Evolutionary conservation across 2,329 filamentous ascomycete genomes (phyloP), one percentile per base, ranked within the genome.

Genomic region (Bimuria novae-zelandiae): DNA sequence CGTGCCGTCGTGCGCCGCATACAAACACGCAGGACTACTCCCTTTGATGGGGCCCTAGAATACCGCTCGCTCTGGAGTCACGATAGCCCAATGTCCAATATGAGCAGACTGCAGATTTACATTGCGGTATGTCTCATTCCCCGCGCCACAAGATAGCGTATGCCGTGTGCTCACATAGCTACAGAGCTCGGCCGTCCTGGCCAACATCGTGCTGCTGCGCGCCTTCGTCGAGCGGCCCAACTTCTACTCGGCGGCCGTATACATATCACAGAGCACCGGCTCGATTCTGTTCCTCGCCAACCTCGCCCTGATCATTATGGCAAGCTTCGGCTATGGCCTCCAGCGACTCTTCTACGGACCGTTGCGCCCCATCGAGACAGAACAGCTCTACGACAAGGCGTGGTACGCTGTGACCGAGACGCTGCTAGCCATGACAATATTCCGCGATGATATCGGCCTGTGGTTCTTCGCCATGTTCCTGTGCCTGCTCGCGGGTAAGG

Each of bases 361-460:
- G 16, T 84, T 99, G 19, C 91, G 95, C 62, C 89, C 92, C 22
- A 90, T 96, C 78, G 94, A 99, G 79, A 89, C 94, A 66, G 95
- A 99, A 75, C 93, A 97, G 73, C 84, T 99, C 12, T 97, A 96
- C 71, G 94, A 99, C 75, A 93, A 93, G 75, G 92, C 90, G 44
- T 99, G 95, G 95, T 97, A 97, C 70, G 93, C 94, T 33, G 90
- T 97, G 35, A 96, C 93, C 41, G 94, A 99, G 77, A 99, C 94
- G 59, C 90, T 92, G 69, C 81, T 99, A 59, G 94, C 94, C 25
- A 97, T 99, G 93, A 97, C 94, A 25, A 96, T 96, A 60, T 97
- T 99, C 75, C 84, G 94, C 39, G 94, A 97, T 59, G 92, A 97
- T 72, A 86, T 99, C 16, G 93, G 94, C 39, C 89, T 89, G 36